phyloP scores from a whole-genome alignment of 768 basidiomycete genomes.

The Rhizopogon vesiculosus region DNA sequence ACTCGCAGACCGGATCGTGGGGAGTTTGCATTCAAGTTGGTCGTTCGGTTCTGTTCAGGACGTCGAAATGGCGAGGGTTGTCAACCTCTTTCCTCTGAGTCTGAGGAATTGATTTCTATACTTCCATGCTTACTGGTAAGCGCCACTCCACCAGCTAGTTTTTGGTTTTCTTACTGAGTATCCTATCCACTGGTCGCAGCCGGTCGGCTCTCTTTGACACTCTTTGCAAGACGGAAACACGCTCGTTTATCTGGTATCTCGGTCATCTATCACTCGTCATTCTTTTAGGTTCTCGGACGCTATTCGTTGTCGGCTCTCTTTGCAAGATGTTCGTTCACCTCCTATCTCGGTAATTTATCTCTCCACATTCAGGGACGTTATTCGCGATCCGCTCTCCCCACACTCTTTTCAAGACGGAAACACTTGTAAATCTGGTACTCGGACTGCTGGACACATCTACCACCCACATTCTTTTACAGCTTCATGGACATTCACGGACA shows the following conservation, averaged over 20 bases:
- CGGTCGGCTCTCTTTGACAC: neutral
- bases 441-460: neutral
- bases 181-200: neutral
- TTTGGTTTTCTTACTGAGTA: neutral
- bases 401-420: neutral
- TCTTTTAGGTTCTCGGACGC: neutral
- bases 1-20: constrained; percentile 74
- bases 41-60: constrained; percentile 58
- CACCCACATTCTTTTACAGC: neutral
- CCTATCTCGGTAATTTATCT: too few species aligned
- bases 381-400: neutral
- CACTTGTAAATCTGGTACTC: neutral
- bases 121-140: neutral
- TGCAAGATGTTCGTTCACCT: neutral
- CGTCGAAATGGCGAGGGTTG: constrained; percentile 50
- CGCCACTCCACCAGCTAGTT: neutral
- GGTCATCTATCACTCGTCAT: too few species aligned
- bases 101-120: neutral
- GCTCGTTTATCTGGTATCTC: neutral
- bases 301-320: neutral
- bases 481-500: neutral
- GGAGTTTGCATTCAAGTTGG: constrained; percentile 58
- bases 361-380: neutral
- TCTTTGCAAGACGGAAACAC: neutral
- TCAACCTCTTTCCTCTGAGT: constrained; percentile 47